These are phyloP conservation scores for Neonectria sp. DNA, from an alignment of 2,329 filamentous ascomycete genomes.

Conservation along the genomic window DNA sequence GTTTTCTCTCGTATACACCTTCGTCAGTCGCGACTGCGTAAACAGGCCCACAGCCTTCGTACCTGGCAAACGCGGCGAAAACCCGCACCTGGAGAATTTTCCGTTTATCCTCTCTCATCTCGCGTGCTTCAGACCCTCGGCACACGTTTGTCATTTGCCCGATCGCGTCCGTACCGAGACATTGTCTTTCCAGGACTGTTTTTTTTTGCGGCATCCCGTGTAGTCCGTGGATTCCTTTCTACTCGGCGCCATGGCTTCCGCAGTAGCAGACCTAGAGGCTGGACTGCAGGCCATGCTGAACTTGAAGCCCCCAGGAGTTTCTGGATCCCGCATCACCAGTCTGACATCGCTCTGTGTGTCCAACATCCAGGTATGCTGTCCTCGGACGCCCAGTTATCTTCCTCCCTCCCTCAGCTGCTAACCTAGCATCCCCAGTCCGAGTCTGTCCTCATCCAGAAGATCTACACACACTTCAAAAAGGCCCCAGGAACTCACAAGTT, in stretches of 20 bases:
- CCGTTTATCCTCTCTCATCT: conserved; percentile 28
- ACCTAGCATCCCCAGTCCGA: conserved; percentile 77
- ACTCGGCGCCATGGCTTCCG: conserved; percentile 75
- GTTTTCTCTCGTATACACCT: conserved; percentile 44
- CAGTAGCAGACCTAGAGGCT: conserved; percentile 91
- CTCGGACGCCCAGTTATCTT: conserved; percentile 7
- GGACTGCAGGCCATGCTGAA: conserved; percentile 92
- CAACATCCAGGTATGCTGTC: conserved; percentile 84
- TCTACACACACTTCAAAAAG: conserved; percentile 98
- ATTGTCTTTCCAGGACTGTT: conserved; percentile 30
- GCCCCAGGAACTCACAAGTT: conserved; percentile 96
- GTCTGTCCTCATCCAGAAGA: conserved; percentile 93
- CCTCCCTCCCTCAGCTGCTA: conserved; percentile 34
- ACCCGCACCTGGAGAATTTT: conserved; percentile 29
- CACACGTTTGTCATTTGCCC: conserved; percentile 31
- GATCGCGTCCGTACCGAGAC: conserved; percentile 27
- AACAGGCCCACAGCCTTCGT: conserved; percentile 44
- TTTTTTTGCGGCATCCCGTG: conserved; percentile 39
- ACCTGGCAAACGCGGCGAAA: conserved; percentile 38
- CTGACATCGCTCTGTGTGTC: conserved; percentile 90
- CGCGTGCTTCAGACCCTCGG: conserved; percentile 36
- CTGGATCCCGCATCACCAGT: conserved; percentile 89
- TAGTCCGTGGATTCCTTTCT: conserved; percentile 38
- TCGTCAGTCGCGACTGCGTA: conserved; percentile 48
- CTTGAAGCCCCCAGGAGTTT: conserved; percentile 94